Conservation (phyloP, 2,329 filamentous ascomycete species). For the Aspergillus ruber region DNA sequence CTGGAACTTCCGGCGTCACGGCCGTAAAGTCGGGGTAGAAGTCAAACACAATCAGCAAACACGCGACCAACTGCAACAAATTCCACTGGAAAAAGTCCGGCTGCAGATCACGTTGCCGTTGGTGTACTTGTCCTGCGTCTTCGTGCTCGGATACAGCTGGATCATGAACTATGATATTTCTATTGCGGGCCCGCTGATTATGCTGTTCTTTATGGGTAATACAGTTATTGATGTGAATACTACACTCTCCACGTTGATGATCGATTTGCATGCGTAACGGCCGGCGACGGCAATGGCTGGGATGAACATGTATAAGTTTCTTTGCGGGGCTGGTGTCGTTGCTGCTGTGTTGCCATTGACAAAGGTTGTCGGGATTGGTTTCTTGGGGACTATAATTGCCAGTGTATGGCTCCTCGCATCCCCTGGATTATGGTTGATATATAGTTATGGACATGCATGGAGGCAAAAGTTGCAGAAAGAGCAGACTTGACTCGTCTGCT, state of each 20-base stretch:
- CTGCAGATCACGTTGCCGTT: neutral
- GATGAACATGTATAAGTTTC: neutral
- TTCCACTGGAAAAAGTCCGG: neutral
- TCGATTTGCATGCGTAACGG: neutral
- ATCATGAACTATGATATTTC: neutral
- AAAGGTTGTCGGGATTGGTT: neutral
- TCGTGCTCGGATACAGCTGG: neutral
- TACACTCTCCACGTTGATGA: neutral
- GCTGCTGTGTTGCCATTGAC: neutral
- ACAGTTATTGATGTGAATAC: neutral
- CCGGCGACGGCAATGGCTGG: neutral
- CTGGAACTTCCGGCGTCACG: neutral
- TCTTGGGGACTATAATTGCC: neutral
- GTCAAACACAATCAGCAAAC: neutral
- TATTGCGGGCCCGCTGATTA: neutral
- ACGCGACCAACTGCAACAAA: neutral
- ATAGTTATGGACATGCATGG: neutral
- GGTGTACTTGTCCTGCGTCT: neutral
- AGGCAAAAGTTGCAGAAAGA: neutral
- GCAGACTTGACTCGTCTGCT: too few relatives aligned
- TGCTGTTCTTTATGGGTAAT: neutral
- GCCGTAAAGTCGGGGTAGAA: neutral
- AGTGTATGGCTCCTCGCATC: neutral
- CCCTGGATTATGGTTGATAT: neutral
- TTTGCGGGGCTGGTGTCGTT: neutral